Evolutionary conservation across 495 filamentous ascomycete species (phyloP), one percentile per base, ranked within the genome.

Genomic region (Penicillium lividum): DNA sequence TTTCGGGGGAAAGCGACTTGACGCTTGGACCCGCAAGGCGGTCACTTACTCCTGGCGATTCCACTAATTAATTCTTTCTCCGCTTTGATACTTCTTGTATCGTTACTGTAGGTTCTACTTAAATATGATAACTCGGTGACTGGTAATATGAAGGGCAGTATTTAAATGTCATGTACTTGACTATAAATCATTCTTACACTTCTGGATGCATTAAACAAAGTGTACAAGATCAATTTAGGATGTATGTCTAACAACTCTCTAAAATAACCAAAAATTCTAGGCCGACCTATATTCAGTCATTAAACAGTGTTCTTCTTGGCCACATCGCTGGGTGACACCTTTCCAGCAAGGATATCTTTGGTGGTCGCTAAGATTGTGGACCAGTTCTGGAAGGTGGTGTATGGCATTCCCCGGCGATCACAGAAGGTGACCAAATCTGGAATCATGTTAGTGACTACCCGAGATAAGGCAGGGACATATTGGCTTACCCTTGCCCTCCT

Each of bases 401-500:
- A 97, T 0, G 91, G 90, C 46, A 92, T 84, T 13, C 85, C 80
- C 68, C 93, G 81, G 44, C 82, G 84, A 57, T 91, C 85, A 68
- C 91, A 94, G 71, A 88, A 96, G 1, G 80, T 86, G 54, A 96
- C 83, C 58, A 97, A 80, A 73, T 96, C 91, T 92, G 58, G 42
- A 28, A 45, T 7, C 4, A 28, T 33, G 30, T 61, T 25, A 68
- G 54, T 29, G n/a, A 27, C 1, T 16, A 18, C 22, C 29, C 9
- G 4, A 1, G 7, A 46, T 8, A 6, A 30, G 5, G 18, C 15
- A n/a, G 38, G 30, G 7, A 53, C 30, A 2, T 29, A 25, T 15
- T 36, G 25, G 5, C 22, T 47, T 83, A 94, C 91, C 92, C 70
- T 89, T 83, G 8, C 90, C 93, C 36, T 88, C 84, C 80, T 97